A percentile compares a stretch with the other conserved stretches of the same genome.
Conservation (phyloP, 805 yeast species). For the Cyberlindnera misumaiensis region DNA sequence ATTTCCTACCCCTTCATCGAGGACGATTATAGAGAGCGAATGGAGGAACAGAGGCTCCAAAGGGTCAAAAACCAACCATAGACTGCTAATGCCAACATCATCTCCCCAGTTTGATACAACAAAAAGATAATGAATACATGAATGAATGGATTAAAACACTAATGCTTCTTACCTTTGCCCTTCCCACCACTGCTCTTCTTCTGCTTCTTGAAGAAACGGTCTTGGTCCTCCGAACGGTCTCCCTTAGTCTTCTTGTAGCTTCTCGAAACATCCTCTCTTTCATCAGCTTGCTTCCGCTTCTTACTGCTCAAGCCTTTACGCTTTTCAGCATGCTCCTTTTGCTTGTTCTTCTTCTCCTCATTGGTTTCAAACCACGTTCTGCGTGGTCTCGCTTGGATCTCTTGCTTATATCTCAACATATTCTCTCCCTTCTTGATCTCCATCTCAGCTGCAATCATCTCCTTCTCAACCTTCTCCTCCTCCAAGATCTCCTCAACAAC, state of each 20-base stretch:
- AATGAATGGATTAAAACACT: not conserved
- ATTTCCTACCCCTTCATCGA: too few species aligned
- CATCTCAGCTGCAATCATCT: constrained; percentile 83
- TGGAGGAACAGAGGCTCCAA: not conserved
- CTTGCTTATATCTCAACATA: constrained; percentile 68
- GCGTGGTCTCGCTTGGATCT: constrained; percentile 83
- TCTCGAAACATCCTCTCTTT: constrained; percentile 44
- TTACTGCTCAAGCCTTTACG: constrained; percentile 47
- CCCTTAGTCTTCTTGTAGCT: constrained; percentile 73
- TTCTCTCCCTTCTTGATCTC: constrained; percentile 83
- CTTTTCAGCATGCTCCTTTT: constrained; percentile 26
- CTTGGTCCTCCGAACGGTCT: constrained; percentile 55
- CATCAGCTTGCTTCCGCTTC: constrained; percentile 67
- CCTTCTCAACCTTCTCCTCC: constrained; percentile 88
- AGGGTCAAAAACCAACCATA: not conserved
- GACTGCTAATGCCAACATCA: too few species aligned
- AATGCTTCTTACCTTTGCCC: not conserved
- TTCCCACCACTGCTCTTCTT: constrained; percentile 2
- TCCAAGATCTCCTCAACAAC: constrained; percentile 69
- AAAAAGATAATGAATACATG: too few species aligned
- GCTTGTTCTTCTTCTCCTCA: constrained; percentile 34
- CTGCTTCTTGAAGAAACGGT: constrained; percentile 26
- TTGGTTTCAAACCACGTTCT: constrained; percentile 91
- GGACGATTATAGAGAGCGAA: too few species aligned
- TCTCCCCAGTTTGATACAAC: not conserved